Evolutionary conservation across 768 basidiomycete species (phyloP), one percentile per base, ranked within the genome.

Genomic region (Leucocoprinus leucothites): DNA sequence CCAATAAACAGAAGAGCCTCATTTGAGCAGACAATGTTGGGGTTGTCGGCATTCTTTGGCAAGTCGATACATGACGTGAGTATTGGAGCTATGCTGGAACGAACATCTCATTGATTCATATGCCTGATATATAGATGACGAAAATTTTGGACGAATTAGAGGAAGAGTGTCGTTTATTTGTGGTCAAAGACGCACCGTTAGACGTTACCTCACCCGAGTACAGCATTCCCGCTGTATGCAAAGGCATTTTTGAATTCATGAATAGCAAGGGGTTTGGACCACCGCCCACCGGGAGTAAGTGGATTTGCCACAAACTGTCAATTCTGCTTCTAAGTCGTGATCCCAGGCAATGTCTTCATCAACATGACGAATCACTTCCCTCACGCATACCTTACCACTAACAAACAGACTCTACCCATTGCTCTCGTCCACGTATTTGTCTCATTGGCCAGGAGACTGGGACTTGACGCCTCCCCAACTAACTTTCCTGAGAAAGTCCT

Each of bases 381-480:
- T 16, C 84, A 86, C 58, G 63, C 69, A 51, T 83, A 85, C 61
- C 72, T 87, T 19, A 71, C 70, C 1, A 72, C 74, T 0, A 68
- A 78, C 60, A 81, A 73, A 53, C 65, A 66, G 21, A 78, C 82
- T 0, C 75, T 87, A 42, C 85, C 85, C 0, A 78, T 87, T 46
- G 82, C 82, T 9, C 69, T 87, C 41, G 78, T 79, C 36, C 82
- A 81, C 65, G 63, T 84, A 21, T 87, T 85, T 57, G 74, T 81
- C 11, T 74, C 77, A 16, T 67, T 87, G 42, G 76, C 76, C 16
- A 72, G 75, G 14, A 74, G 81, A 31, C 63, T 86, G 0, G 81
- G 77, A 22, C 69, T 87, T 16, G 58, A 64, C 7, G 82, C 82
- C 0, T 72, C 71, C 3, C 84, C 85, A 0, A 65, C 83, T 16